These are phyloP conservation scores for Linum trigynum DNA, from an alignment of 345 rosid species.

Conservation along the genomic window DNA sequence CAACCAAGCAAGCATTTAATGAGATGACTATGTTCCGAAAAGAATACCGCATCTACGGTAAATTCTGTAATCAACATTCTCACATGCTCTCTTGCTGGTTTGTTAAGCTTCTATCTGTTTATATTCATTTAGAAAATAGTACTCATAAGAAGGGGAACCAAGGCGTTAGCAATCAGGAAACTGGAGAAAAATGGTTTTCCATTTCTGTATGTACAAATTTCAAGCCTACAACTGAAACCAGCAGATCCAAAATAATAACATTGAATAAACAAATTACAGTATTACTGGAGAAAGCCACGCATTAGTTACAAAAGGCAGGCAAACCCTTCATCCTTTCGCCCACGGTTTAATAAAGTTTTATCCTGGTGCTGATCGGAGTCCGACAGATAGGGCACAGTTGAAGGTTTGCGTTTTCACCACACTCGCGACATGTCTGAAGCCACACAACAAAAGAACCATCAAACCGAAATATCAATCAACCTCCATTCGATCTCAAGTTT, in stretches of 20 bases:
- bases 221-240: neutral
- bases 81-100: too few relatives aligned
- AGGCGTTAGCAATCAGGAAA: too few relatives aligned
- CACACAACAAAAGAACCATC: neutral
- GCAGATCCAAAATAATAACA: too few relatives aligned
- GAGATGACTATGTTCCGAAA: too few relatives aligned
- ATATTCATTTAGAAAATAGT: too few relatives aligned
- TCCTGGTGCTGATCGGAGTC: neutral
- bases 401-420: neutral
- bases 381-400: neutral
- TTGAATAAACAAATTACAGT: neutral
- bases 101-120: too few relatives aligned
- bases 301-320: neutral
- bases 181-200: neutral
- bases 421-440: neutral
- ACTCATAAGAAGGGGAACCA: too few relatives aligned
- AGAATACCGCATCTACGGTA: too few relatives aligned
- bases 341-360: neutral
- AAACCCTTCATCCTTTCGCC: neutral
- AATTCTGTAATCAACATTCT: too few relatives aligned
- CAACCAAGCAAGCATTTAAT: too few relatives aligned
- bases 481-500: neutral
- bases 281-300: neutral
- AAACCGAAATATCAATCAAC: neutral
- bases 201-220: neutral